Conservation (phyloP, 768 basidiomycete species). For the Suillus cothurnatus region DNA sequence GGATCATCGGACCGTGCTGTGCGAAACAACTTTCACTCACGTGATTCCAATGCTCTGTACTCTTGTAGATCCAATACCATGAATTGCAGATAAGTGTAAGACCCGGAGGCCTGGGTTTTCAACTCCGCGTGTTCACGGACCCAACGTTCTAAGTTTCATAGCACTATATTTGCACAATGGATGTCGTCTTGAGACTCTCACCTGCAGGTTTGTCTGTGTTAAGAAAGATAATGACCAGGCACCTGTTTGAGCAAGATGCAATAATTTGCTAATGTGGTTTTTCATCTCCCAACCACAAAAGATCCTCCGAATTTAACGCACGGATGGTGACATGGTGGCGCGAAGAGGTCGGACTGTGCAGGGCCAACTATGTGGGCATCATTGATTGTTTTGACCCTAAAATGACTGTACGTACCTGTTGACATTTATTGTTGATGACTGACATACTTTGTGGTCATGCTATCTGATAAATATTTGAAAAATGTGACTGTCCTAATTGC, state of each 20-base stretch:
- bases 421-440: background rate
- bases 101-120: background rate
- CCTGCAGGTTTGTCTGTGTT: background rate
- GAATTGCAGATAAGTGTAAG: background rate
- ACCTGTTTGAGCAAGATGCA: conserved; percentile 3
- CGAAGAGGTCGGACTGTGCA: conserved; percentile 4
- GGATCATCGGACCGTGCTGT: conserved; percentile 13
- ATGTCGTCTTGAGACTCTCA: background rate
- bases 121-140: conserved; percentile 2
- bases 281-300: background rate
- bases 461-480: background rate
- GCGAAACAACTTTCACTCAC: conserved; percentile 5
- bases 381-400: background rate
- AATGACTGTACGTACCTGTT: background rate
- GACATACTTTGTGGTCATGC: background rate
- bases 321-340: conserved; percentile 1
- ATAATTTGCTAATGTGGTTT: conserved; percentile 1
- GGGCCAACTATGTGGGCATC: background rate
- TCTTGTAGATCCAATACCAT: background rate
- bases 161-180: conserved; percentile 2
- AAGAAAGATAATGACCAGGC: conserved; percentile 2
- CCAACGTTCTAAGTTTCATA: conserved; percentile 4
- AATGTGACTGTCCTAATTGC: background rate
- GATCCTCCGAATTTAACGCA: conserved; percentile 1
- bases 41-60: background rate